These are phyloP conservation scores for Termitomyces sp. DNA, from an alignment of 768 basidiomycete genomes.

Conservation along the genomic window DNA sequence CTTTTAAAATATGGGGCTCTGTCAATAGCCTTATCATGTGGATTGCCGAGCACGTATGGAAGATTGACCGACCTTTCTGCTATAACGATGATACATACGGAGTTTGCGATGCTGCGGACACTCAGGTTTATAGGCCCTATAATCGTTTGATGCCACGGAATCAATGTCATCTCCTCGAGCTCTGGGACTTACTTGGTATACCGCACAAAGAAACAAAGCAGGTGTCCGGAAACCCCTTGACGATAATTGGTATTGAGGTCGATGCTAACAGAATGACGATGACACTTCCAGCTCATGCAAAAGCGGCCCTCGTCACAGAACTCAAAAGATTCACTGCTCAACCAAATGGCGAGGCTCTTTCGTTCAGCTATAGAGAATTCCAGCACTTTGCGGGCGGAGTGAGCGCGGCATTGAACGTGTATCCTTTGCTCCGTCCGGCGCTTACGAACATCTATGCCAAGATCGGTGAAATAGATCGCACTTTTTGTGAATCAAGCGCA, in stretches of 20 bases:
- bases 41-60: background rate
- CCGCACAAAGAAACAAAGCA: slow-evolving; percentile 5
- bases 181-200: slow-evolving; percentile 3
- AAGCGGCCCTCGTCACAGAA: background rate
- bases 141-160: background rate
- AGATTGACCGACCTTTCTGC: background rate
- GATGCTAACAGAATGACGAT: background rate
- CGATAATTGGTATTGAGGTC: slow-evolving; percentile 2
- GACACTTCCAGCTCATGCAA: background rate
- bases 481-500: background rate
- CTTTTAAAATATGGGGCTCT: slow-evolving; percentile 2
- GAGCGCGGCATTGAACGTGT: slow-evolving; percentile 3
- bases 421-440: background rate
- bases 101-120: background rate
- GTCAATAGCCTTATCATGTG: slow-evolving; percentile 4
- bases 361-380: background rate
- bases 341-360: background rate
- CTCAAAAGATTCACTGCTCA: background rate
- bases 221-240: background rate
- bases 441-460: background rate
- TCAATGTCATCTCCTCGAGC: background rate
- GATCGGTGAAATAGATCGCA: background rate
- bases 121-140: background rate
- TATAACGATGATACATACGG: slow-evolving; percentile 1
- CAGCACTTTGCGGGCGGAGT: background rate